Conservation (phyloP, 108 stramenopile genomes). For the Cyclotella cryptica region DNA sequence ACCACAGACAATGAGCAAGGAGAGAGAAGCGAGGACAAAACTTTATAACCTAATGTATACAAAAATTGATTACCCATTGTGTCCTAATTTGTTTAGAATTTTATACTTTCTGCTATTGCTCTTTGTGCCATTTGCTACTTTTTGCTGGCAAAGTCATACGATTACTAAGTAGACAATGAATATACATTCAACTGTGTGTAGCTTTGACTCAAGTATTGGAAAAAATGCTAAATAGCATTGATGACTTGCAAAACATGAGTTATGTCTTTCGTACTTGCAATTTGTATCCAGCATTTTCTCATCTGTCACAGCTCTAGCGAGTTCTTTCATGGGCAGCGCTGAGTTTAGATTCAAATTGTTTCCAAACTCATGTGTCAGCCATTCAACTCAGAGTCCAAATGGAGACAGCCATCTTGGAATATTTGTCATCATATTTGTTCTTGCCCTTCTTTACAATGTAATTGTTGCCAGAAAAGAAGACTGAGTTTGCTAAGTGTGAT, state of each 20-base stretch:
- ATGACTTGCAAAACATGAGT: not conserved
- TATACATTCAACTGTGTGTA: slow-evolving; percentile 54
- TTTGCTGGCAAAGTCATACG: slow-evolving; percentile 43
- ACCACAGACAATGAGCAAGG: too few relatives aligned
- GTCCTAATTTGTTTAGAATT: too few relatives aligned
- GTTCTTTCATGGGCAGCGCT: slow-evolving; percentile 43
- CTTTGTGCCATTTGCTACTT: slow-evolving; percentile 30
- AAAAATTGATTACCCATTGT: slow-evolving; percentile 61
- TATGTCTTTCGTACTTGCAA: not conserved
- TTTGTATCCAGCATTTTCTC: not conserved
- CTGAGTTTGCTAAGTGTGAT: slow-evolving; percentile 58
- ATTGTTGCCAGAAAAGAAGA: slow-evolving; percentile 69
- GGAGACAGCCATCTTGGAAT: slow-evolving; percentile 49
- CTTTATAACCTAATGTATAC: too few relatives aligned
- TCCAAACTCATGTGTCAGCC: slow-evolving; percentile 53
- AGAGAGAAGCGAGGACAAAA: too few relatives aligned
- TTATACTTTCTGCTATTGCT: slow-evolving; percentile 15
- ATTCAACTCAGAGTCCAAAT: slow-evolving; percentile 64
- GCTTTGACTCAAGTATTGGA: slow-evolving; percentile 14
- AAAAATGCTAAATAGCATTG: slow-evolving; percentile 19
- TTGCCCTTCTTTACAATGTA: slow-evolving; percentile 40
- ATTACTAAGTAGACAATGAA: slow-evolving; percentile 68
- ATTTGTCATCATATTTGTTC: slow-evolving; percentile 17
- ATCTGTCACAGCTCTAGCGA: slow-evolving; percentile 27
- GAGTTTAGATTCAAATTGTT: slow-evolving; percentile 65